Percentiles rank a stretch among this genome's conserved stretches.
Evolutionary conservation across 352 stramenopile species (phyloP).

Genomic region (Phytopythium oedochilum): DNA sequence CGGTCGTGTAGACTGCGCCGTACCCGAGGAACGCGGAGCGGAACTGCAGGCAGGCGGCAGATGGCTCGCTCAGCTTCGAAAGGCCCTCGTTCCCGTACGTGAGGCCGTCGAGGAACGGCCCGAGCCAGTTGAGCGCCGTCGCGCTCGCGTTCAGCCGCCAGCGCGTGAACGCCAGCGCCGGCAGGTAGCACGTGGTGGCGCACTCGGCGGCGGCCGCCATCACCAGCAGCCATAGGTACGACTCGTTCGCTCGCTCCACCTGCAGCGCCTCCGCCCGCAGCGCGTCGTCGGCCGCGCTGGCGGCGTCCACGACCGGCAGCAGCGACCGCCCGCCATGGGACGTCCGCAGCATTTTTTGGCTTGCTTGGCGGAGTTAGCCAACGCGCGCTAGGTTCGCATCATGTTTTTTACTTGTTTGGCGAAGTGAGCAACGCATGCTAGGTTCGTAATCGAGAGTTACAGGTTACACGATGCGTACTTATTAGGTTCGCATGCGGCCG

Average conservation of each 20-base stretch:
- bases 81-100: constrained; percentile 54
- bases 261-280: constrained; percentile 19
- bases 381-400: too few species aligned
- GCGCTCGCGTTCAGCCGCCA: constrained; percentile 58
- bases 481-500: neutral
- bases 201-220: constrained; percentile 69
- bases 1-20: too few species aligned
- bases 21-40: constrained; percentile 76
- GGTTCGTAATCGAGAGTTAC: too few species aligned
- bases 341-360: neutral
- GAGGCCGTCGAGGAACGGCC: constrained; percentile 71
- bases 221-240: constrained; percentile 68
- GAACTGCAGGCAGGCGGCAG: constrained; percentile 56
- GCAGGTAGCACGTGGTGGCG: constrained; percentile 75
- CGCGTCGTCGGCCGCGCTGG: constrained; percentile 1
- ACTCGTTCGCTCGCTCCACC: constrained; percentile 31
- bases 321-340: neutral
- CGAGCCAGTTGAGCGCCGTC: constrained; percentile 68
- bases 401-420: too few species aligned
- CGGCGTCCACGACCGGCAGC: constrained; percentile 3
- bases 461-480: too few species aligned
- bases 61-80: constrained; percentile 18
- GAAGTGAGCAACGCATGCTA: too few species aligned
- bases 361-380: too few species aligned
- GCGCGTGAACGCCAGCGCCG: constrained; percentile 31